Evolutionary conservation across 805 yeast species (phyloP), one percentile per base, ranked within the genome.

Genomic region (Monosporozyma unispora): DNA sequence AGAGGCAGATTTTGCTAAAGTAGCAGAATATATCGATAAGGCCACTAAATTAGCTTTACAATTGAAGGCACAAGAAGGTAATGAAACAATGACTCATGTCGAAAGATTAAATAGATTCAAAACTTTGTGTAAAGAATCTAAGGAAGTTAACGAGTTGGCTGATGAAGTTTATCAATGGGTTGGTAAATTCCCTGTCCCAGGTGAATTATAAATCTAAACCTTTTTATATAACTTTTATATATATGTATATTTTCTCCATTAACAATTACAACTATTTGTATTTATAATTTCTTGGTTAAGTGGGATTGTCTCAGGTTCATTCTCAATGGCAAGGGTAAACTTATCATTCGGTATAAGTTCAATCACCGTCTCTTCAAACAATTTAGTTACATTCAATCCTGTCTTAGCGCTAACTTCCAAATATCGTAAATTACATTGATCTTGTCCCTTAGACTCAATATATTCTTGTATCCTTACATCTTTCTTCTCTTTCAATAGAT

Each of bases 151-250:
- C 64, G 69, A 67, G 4, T 72, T 87, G 60, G 80, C 79, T 54
- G 64, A 75, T 47, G 90, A 84, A 62, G 87, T 88, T 49, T 72
- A 80, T 44, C 70, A 70, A 21, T 88, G 91, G 87, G 91, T 78
- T 45, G 75, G 82, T 37, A 63, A 77, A 53, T 88, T 74, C 72
- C 96, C 96, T 25, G 95, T 89, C 54, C 97, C 97, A 48, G 96
- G 96, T 59, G 95, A 85, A 51, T 62, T 75, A 44, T 66, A 53
- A 38, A 3, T 10, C 7, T 25, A 25, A n/a, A n/a, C n/a, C n/a
- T n/a, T n/a, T n/a, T n/a, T n/a, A n/a, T n/a, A n/a, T 25, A 25
- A 25, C 27, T 25, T 5, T 25, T 23, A 23, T 18, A 19, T 16
- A 37, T 3, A 37, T 45, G 10, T 45, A 45, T 12, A 10, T 18